Percentiles rank a stretch among this genome's conserved stretches.
These are phyloP conservation scores for Tetracentron sinense DNA, from an alignment of 164 flowering plant species.

Conservation along the genomic window DNA sequence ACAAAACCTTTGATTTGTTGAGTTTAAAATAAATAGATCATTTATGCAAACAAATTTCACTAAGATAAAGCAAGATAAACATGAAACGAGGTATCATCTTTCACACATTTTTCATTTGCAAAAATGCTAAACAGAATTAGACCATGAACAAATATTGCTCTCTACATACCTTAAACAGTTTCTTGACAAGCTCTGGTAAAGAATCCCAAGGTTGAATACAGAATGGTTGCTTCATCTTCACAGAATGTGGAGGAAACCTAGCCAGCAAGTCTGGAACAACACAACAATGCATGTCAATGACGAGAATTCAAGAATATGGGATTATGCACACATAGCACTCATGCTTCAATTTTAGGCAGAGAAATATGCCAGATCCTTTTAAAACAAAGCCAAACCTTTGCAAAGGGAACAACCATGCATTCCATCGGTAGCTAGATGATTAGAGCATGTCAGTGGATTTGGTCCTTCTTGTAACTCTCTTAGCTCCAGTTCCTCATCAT, in stretches of 20 bases:
- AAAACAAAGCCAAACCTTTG: constrained; percentile 51
- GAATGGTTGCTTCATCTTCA: constrained; percentile 83
- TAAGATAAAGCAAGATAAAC: background rate
- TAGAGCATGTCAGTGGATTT: constrained; percentile 56
- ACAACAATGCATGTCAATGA: constrained; percentile 17
- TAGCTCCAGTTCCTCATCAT: constrained; percentile 94
- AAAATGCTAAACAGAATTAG: background rate
- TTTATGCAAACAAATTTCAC: background rate
- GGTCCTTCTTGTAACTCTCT: constrained; percentile 69
- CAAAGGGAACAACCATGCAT: constrained; percentile 73
- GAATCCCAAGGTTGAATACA: constrained; percentile 76
- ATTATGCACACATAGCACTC: background rate
- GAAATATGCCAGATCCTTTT: background rate
- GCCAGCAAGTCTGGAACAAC: constrained; percentile 61
- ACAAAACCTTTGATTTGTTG: too few relatives aligned
- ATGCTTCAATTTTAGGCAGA: background rate
- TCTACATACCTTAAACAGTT: constrained; percentile 74
- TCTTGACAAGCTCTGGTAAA: constrained; percentile 69
- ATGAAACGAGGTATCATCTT: background rate
- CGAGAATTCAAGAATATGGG: background rate
- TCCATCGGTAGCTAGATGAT: constrained; percentile 49
- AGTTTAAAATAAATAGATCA: too few relatives aligned
- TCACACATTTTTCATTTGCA: background rate
- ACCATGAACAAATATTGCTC: background rate
- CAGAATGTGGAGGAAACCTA: constrained; percentile 81